Base-by-base conservation (phyloP, 1,284 basidiomycete species). In the Puccinia polysora region DNA sequence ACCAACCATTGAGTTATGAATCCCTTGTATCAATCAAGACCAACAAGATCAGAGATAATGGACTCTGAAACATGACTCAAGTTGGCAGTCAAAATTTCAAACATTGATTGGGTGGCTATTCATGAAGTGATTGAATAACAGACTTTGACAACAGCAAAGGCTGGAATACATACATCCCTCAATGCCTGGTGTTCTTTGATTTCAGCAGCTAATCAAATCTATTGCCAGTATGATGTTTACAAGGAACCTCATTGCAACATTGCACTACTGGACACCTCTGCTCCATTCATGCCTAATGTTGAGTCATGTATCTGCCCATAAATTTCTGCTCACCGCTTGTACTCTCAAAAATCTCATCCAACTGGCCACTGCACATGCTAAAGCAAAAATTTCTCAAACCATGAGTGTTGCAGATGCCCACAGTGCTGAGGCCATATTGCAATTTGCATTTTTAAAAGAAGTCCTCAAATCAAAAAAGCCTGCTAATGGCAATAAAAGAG, bases 1-100 rank as follows among this genome's bases (percentile, higher is more conserved):
- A n/a, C n/a, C n/a, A n/a, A n/a, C n/a, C n/a, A n/a, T n/a, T n/a
- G n/a, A n/a, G n/a, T n/a, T n/a, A n/a, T n/a, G n/a, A n/a, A n/a
- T n/a, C n/a, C n/a, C n/a, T n/a, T n/a, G n/a, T n/a, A n/a, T n/a
- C n/a, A n/a, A n/a, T n/a, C n/a, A n/a, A n/a, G n/a, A n/a, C n/a
- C n/a, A n/a, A n/a, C n/a, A n/a, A n/a, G n/a, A n/a, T n/a, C n/a
- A n/a, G n/a, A n/a, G n/a, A n/a, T n/a, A n/a, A n/a, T n/a, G n/a
- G n/a, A n/a, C n/a, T n/a, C n/a, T n/a, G n/a, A n/a, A n/a, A n/a
- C n/a, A n/a, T n/a, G n/a, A n/a, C n/a, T n/a, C n/a, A n/a, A n/a
- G n/a, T n/a, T n/a, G n/a, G n/a, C n/a, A n/a, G n/a, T n/a, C n/a
- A 99, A 99, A 81, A 98, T 99, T 96, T 93, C 90, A 36, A 96